Percentiles rank a stretch among this genome's conserved stretches.
phyloP scores from a whole-genome alignment of 805 yeast genomes.

The Jamesozyma hellenica region DNA sequence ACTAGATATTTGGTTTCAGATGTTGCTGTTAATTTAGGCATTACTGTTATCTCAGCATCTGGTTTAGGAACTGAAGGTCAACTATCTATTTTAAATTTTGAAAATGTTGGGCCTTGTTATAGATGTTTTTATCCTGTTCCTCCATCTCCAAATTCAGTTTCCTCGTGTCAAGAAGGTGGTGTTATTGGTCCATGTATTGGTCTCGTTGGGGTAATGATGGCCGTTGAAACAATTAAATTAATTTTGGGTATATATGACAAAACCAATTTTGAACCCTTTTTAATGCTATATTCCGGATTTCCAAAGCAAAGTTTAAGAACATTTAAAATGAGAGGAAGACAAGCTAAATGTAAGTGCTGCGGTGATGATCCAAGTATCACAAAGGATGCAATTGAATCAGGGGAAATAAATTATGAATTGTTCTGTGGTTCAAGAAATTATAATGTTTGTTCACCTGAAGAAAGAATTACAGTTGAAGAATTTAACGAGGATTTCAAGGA shows the following conservation, averaged over 20 bases:
- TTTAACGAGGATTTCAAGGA: constrained; percentile 24
- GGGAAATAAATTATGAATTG: constrained; percentile 48
- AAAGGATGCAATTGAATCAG: constrained; percentile 34
- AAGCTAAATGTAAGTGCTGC: constrained; percentile 53
- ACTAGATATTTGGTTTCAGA: constrained; percentile 83
- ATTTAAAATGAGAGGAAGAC: constrained; percentile 70
- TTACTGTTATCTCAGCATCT: constrained; percentile 81
- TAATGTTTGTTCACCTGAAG: constrained; percentile 35
- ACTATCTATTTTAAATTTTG: constrained; percentile 61
- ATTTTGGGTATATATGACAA: constrained; percentile 43
- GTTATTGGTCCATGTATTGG: constrained; percentile 97
- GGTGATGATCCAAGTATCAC: constrained; percentile 45
- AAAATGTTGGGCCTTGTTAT: constrained; percentile 75
- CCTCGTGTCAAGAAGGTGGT: constrained; percentile 88
- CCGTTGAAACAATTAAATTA: constrained; percentile 74
- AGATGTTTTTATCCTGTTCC: constrained; percentile 88
- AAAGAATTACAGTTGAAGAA: constrained; percentile 38
- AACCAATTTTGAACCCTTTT: constrained; percentile 54
- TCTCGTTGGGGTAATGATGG: constrained; percentile 78
- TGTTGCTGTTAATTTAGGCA: constrained; percentile 55
- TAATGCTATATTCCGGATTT: constrained; percentile 58
- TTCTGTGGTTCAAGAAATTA: constrained; percentile 63
- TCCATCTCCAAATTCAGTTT: constrained; percentile 73
- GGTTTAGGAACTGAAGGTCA: constrained; percentile 92
- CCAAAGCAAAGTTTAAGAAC: constrained; percentile 56